Conservation (phyloP, 306 rosid species). For the Clitoria ternatea region DNA sequence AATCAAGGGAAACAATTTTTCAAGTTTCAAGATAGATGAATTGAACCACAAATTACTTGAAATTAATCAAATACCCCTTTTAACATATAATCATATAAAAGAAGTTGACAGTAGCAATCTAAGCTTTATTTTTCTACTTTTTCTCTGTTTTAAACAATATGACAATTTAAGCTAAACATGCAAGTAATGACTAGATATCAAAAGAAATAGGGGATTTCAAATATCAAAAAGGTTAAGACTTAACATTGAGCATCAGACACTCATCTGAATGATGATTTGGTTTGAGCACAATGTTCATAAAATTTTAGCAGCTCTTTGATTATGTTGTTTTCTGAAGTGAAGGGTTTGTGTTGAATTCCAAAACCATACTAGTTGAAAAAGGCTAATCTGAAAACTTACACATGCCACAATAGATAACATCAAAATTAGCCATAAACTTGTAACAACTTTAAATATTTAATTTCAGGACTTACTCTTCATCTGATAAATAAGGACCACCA, state of each 20-base stretch:
- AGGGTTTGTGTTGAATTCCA: conserved; percentile 3
- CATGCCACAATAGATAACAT: conserved; percentile 8
- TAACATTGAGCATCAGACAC: background rate
- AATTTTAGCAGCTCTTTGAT: background rate
- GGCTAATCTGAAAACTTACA: background rate
- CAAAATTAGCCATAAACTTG: conserved; percentile 1
- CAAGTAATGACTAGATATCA: background rate
- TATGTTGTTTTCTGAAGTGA: conserved; percentile 5
- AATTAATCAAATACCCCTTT: background rate
- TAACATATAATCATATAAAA: background rate
- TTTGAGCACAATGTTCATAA: background rate
- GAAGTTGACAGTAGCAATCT: conserved; percentile 13
- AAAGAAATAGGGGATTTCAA: background rate
- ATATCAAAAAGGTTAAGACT: background rate
- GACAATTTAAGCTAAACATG: background rate
- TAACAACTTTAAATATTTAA: background rate
- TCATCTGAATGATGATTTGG: background rate
- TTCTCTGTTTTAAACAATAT: background rate
- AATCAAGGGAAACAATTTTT: background rate
- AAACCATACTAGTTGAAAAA: background rate
- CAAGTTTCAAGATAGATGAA: background rate
- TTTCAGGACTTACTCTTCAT: conserved; percentile 66
- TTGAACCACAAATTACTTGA: background rate
- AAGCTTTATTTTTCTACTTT: background rate
- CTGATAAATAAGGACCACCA: conserved; percentile 64